These are phyloP conservation scores for Lobosporangium transversale DNA, from an alignment of 192 early-diverging fungal species.

Conservation along the genomic window DNA sequence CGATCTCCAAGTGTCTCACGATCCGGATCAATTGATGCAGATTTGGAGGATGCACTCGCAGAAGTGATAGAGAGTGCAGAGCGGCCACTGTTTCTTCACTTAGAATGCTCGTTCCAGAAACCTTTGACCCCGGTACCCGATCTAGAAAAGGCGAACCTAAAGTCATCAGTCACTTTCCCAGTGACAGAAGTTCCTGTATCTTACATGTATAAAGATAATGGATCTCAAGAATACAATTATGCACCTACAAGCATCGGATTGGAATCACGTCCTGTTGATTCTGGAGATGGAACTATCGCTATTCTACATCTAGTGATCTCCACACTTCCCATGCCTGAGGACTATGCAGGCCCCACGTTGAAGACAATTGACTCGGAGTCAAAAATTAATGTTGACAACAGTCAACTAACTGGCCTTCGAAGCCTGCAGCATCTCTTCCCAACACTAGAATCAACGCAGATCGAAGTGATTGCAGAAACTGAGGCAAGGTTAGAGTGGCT, in stretches of 20 bases:
- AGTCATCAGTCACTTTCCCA: constrained; percentile 58
- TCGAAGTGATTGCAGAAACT: constrained; percentile 68
- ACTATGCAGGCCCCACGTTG: constrained; percentile 45
- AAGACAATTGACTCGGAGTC: constrained; percentile 46
- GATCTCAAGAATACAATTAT: constrained; percentile 55
- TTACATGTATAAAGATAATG: constrained; percentile 60
- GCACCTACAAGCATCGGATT: constrained; percentile 71
- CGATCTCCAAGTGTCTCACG: constrained; percentile 49
- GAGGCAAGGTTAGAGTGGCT: constrained; percentile 66
- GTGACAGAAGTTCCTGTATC: constrained; percentile 69
- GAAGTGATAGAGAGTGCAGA: constrained; percentile 69
- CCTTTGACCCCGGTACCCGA: constrained; percentile 36
- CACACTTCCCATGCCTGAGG: constrained; percentile 64
- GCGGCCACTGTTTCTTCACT: constrained; percentile 73
- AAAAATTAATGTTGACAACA: constrained; percentile 36
- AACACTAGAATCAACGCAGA: constrained; percentile 55
- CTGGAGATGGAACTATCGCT: constrained; percentile 73
- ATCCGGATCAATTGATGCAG: constrained; percentile 43
- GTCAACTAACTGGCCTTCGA: constrained; percentile 13
- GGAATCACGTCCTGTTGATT: constrained; percentile 68
- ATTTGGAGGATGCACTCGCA: constrained; percentile 50
- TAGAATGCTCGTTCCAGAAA: constrained; percentile 75
- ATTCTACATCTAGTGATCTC: constrained; percentile 72
- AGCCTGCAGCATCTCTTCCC: constrained; percentile 42
- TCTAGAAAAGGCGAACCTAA: constrained; percentile 46